Conservation (phyloP, 305 asterid genomes). For the Rubia balearica region DNA sequence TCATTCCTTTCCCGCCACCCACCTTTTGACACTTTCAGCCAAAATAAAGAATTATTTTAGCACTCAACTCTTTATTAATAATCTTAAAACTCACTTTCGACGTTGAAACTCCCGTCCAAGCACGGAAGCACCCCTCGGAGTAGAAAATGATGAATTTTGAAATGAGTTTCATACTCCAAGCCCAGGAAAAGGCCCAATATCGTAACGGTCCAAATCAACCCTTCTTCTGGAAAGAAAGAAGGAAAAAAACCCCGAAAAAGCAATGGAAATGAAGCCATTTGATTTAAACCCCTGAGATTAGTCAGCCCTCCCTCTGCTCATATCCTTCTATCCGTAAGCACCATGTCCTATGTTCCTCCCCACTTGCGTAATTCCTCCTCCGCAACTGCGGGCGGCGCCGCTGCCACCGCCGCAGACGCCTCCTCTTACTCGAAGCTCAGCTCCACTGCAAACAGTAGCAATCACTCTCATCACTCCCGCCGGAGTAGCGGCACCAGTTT, state of each 20-base stretch:
- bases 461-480: conserved; percentile 20
- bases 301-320: conserved; percentile 18
- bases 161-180: too few relatives aligned
- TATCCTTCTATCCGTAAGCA: conserved; percentile 27
- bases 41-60: too few relatives aligned
- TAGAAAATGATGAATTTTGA: too few relatives aligned
- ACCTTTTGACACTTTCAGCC: too few relatives aligned
- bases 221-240: background rate
- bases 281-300: background rate
- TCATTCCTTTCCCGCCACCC: too few relatives aligned
- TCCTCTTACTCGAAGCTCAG: conserved; percentile 46
- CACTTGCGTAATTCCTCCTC: conserved; percentile 64
- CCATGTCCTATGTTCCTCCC: conserved; percentile 91
- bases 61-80: too few relatives aligned
- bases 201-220: background rate
- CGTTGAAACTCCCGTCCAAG: too few relatives aligned
- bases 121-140: too few relatives aligned
- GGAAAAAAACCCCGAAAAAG: background rate
- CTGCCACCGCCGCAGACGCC: conserved; percentile 32
- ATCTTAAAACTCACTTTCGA: too few relatives aligned
- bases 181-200: background rate
- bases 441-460: conserved; percentile 20
- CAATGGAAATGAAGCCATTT: too few relatives aligned
- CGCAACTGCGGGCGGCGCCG: conserved; percentile 24
- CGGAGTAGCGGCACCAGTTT: conserved; percentile 43